Percentiles rank a stretch among this genome's conserved stretches.
phyloP scores from a whole-genome alignment of 306 rosid genomes.

The Quercus bicolor region DNA sequence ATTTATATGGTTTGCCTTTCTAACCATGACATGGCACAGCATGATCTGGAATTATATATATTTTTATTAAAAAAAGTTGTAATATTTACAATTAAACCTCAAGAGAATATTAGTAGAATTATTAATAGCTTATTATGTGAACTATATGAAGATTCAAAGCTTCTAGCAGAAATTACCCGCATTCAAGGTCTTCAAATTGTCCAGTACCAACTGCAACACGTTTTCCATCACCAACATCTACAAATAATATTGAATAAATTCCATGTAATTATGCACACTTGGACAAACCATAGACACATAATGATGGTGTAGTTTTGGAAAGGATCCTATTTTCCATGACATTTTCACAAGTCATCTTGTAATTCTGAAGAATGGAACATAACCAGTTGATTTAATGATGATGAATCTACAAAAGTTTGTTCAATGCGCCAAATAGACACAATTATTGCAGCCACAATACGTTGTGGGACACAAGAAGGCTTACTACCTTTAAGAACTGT shows the following conservation, averaged over 20 bases:
- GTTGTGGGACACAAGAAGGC: background rate
- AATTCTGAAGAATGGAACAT: conserved; percentile 15
- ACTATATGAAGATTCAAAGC: background rate
- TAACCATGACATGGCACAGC: background rate
- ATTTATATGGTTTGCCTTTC: background rate
- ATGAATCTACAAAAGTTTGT: background rate
- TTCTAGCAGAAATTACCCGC: conserved; percentile 54
- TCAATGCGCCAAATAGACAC: background rate
- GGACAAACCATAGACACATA: background rate
- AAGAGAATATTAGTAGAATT: background rate
- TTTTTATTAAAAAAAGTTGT: background rate
- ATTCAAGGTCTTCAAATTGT: conserved; percentile 64
- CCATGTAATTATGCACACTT: conserved; percentile 13
- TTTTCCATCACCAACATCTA: conserved; percentile 69
- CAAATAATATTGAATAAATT: conserved; percentile 25
- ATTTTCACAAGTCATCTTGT: background rate
- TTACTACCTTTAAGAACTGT: conserved; percentile 62
- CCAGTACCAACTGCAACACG: conserved; percentile 74
- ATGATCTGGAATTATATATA: background rate
- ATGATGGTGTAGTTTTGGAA: background rate
- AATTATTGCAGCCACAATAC: background rate
- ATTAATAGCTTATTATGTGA: background rate
- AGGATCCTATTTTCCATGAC: conserved; percentile 4
- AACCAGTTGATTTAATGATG: background rate
- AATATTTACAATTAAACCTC: background rate